Percentiles rank a stretch among this genome's conserved stretches.
These are phyloP conservation scores for Tricholoma sp. DNA, from an alignment of 768 basidiomycete species.

Conservation along the genomic window DNA sequence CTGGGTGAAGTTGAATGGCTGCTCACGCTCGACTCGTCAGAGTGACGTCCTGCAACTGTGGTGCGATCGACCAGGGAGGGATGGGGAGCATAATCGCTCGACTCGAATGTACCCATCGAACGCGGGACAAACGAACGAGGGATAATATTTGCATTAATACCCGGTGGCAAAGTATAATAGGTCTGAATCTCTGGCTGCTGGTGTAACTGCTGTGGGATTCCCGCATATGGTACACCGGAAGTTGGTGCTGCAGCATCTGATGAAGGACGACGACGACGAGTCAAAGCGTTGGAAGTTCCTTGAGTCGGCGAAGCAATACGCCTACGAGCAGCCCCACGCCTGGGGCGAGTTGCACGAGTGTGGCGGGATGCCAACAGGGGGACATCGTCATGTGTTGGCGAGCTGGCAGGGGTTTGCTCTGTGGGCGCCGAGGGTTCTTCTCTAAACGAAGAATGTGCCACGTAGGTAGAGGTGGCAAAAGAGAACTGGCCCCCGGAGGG, in stretches of 20 bases:
- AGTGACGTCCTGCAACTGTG: not conserved
- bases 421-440: not conserved
- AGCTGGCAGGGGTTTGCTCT: not conserved
- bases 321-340: not conserved
- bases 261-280: not conserved
- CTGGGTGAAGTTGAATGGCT: not conserved
- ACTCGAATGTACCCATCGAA: not conserved
- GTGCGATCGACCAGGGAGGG: not conserved
- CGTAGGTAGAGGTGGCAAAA: not conserved
- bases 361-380: too few relatives aligned
- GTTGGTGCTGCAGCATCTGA: not conserved
- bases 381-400: not conserved
- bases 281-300: not conserved
- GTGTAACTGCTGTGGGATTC: not conserved
- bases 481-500: not conserved
- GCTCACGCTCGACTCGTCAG: not conserved
- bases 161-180: not conserved
- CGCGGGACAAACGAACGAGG: not conserved
- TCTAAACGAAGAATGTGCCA: not conserved
- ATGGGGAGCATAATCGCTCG: not conserved
- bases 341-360: not conserved
- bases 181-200: not conserved
- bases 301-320: not conserved
- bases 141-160: not conserved
- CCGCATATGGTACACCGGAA: too few relatives aligned